Evolutionary conservation across 768 basidiomycete genomes (phyloP).

Genomic region (Mrakia hoshinonis): DNA sequence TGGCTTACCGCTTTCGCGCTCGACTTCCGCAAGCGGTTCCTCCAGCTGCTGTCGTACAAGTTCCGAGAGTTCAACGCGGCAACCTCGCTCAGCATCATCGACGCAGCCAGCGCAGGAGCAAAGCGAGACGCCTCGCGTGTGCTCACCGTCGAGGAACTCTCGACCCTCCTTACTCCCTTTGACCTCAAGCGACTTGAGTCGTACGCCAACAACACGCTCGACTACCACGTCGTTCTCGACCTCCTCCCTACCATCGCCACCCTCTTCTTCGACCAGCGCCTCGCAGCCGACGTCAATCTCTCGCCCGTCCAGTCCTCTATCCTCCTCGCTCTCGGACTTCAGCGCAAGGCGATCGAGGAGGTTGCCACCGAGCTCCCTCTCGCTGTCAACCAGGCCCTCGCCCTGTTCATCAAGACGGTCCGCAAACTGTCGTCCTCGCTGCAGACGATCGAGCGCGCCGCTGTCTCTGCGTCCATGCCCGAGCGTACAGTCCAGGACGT

Average conservation of each 20-base stretch:
- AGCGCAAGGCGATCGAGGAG: constrained; percentile 50
- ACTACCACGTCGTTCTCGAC: constrained; percentile 93
- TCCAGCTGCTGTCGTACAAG: constrained; percentile 80
- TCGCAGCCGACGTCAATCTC: constrained; percentile 55
- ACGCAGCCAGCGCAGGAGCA: constrained; percentile 58
- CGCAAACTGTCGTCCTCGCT: constrained; percentile 71
- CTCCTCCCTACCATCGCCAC: constrained; percentile 69
- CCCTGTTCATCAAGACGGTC: constrained; percentile 81
- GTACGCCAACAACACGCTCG: constrained; percentile 81
- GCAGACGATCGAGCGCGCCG: constrained; percentile 67
- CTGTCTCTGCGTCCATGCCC: constrained; percentile 50
- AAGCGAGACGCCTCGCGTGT: constrained; percentile 31
- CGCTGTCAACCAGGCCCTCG: constrained; percentile 76
- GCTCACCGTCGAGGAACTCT: constrained; percentile 49
- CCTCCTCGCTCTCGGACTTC: constrained; percentile 28
- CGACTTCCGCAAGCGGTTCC: constrained; percentile 81
- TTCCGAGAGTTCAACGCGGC: constrained; percentile 89
- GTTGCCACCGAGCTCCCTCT: constrained; percentile 76
- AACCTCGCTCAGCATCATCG: constrained; percentile 75
- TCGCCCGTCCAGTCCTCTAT: constrained; percentile 80
- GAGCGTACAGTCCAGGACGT: constrained; percentile 14
- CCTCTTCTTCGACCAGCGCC: constrained; percentile 67
- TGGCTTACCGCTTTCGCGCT: constrained; percentile 81
- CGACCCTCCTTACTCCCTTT: constrained; percentile 70
- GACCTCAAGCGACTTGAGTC: constrained; percentile 92